Base-by-base conservation (phyloP, 2,329 filamentous ascomycete genomes). In the Paraphoma sp. region DNA sequence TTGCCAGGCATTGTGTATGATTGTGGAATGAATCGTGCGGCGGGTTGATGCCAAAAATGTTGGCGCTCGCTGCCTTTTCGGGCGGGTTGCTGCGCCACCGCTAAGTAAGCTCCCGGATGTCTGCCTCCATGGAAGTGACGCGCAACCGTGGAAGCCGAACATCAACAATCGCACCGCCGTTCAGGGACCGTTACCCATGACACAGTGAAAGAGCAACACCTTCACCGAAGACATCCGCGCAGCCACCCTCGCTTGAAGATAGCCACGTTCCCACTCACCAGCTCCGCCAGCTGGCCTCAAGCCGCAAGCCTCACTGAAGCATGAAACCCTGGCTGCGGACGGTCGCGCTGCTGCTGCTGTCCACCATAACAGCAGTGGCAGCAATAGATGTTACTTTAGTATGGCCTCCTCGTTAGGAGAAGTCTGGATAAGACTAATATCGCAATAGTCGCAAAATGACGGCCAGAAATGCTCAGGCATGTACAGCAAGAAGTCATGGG, bases 401-500 rank as follows among this genome's bases (percentile, higher is more conserved):
- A 68, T 44, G 62, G 56, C 23, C 18, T n/a, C 16, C 4, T 10
- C 17, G 36, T n/a, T 2, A n/a, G 14, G 0, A 12, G n/a, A 17
- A 12, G 4, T 10, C 2, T 46, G 6, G 4, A 11, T 12, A 12
- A 6, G 31, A 43, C 55, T 57, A 54, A 61, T 17, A 40, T 12
- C n/a, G 12, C 23, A 11, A 5, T 17, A 96, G 91, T 89, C 92
- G 76, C 84, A 95, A 74, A 86, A 89, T 36, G 90, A 94, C 72
- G 84, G 87, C 71, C 91, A 97, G 80, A 86, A 89, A 86, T 97
- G 94, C 81, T 81, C 83, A 82, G 92, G 94, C 80, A 97, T 98
- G 93, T 98, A 97, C 82, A 93, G 91, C 80, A 89, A 87, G 74
- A 90, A 87, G 71, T 85, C 89, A 48, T 98, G 94, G 94, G 92